phyloP scores from a whole-genome alignment of 1,139 yeast species.

The Neolecta irregularis region DNA sequence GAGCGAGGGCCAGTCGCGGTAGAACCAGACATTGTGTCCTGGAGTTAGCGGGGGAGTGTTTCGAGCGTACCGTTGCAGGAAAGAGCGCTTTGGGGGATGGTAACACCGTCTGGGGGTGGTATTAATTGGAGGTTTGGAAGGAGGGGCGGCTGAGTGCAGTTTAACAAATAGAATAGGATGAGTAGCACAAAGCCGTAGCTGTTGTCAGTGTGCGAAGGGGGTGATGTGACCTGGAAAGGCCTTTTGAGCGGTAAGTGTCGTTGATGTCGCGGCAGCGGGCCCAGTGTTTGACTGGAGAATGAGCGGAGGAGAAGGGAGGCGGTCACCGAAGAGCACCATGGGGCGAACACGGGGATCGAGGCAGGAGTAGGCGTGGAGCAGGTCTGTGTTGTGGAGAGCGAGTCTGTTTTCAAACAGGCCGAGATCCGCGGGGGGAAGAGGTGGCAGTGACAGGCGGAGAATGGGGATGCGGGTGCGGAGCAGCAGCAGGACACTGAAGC shows the following conservation, averaged over 20 bases:
- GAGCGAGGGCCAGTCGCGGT: constrained; percentile 3
- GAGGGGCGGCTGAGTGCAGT: constrained; percentile 8
- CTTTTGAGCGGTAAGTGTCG: constrained; percentile 13
- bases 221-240: constrained; percentile 11
- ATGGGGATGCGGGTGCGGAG: constrained; percentile 12
- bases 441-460: constrained; percentile 9
- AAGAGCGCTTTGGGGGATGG: background rate
- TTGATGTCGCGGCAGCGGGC: constrained; percentile 12
- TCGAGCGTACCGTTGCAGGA: constrained; percentile 4
- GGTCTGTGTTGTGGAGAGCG: constrained; percentile 13
- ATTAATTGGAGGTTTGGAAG: constrained; percentile 13
- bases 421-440: too few species aligned
- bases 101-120: background rate
- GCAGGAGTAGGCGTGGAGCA: constrained; percentile 11
- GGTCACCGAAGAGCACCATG: constrained; percentile 10
- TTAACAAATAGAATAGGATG: constrained; percentile 11
- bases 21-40: constrained; percentile 13
- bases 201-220: background rate
- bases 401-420: constrained; percentile 13
- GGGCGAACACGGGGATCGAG: constrained; percentile 10
- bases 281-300: constrained; percentile 14
- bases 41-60: constrained; percentile 1
- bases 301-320: too few species aligned
- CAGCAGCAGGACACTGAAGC: constrained; percentile 9
- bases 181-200: constrained; percentile 12